phyloP scores from a whole-genome alignment of 2,329 filamentous ascomycete species.

The Pseudogymnoascus verrucosus region DNA sequence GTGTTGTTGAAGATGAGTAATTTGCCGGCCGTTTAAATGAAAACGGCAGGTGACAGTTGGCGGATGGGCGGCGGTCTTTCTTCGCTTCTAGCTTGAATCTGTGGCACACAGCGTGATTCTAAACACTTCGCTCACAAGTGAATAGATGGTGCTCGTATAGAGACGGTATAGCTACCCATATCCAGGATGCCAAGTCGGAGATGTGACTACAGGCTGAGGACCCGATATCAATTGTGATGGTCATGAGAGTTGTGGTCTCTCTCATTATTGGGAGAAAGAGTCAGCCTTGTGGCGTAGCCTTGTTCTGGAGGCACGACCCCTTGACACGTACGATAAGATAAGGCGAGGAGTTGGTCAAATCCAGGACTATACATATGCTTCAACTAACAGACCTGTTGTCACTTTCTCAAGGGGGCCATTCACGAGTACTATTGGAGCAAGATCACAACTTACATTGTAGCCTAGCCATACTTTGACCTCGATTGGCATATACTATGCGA shows the following conservation, averaged over 20 bases:
- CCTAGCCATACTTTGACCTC: not conserved
- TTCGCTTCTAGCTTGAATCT: not conserved
- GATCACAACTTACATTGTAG: not conserved
- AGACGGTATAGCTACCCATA: not conserved
- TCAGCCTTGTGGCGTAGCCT: not conserved
- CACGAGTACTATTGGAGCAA: not conserved
- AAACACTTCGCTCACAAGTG: not conserved
- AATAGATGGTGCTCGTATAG: not conserved
- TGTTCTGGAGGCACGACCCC: not conserved
- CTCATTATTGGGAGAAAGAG: not conserved
- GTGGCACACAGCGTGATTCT: not conserved
- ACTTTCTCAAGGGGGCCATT: not conserved
- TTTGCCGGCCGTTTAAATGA: slow-evolving; percentile 1
- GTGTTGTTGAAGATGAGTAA: slow-evolving; percentile 5
- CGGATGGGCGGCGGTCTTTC: not conserved
- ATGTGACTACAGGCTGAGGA: not conserved
- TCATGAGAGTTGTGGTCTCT: not conserved
- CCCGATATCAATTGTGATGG: not conserved
- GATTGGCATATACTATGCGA: not conserved
- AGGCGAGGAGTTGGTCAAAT: not conserved
- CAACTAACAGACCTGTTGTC: not conserved
- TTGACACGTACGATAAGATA: slow-evolving; percentile 2
- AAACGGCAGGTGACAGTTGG: slow-evolving; percentile 2
- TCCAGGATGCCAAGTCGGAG: not conserved
- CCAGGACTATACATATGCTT: not conserved